Base-by-base conservation (phyloP, 1,139 yeast species). In the Blastobotrys illinoisensis region DNA sequence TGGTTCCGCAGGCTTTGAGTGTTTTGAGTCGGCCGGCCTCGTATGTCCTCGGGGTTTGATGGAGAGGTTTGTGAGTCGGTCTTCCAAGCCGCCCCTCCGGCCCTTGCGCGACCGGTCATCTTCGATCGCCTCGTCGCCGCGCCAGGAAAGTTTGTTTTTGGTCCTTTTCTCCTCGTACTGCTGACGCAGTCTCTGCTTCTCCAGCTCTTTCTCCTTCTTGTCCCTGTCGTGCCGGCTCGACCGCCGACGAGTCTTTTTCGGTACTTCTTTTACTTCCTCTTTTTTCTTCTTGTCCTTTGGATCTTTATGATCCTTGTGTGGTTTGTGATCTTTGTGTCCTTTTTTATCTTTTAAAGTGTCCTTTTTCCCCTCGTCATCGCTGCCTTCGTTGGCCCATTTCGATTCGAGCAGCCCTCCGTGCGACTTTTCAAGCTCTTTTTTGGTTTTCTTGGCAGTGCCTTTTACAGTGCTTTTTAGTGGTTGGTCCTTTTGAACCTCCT, bases 111-210 rank as follows among this genome's bases (percentile, higher is more conserved):
- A 50, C 45, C 46, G 36, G 13, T 50, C 48, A 28, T 49, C 52
- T 9, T 46, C 52, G 36, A 50, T 36, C 4, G 52, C 49, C 18
- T 50, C 52, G 14, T 49, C 51, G 13, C 36, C 52, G 14, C 46
- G 46, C 52, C 52, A 50, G 3, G 21, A 3, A 3, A 45, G 23
- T 11, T 32, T 24, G 46, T 46, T 46, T 5, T 36, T 50, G n/a
- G 13, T 9, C 46, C 48, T 36, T 23, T 50, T 45, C 11, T 50
- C 49, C 44, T 45, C 46, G 14, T 18, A 16, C 46, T 36, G 9
- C 20, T 21, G 21, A 14, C 21, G 20, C n/a, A 46, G 40, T 9
- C 24, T 19, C 13, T 23, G 40, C 20, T 21, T 18, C 48, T 46
- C 40, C 19, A 24, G 47, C 32, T 48, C 46, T 14, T 36, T 18